Evolutionary conservation across 2,329 filamentous ascomycete species (phyloP), one percentile per base, ranked within the genome.

Genomic region (Beauveria scarabaeidicola): DNA sequence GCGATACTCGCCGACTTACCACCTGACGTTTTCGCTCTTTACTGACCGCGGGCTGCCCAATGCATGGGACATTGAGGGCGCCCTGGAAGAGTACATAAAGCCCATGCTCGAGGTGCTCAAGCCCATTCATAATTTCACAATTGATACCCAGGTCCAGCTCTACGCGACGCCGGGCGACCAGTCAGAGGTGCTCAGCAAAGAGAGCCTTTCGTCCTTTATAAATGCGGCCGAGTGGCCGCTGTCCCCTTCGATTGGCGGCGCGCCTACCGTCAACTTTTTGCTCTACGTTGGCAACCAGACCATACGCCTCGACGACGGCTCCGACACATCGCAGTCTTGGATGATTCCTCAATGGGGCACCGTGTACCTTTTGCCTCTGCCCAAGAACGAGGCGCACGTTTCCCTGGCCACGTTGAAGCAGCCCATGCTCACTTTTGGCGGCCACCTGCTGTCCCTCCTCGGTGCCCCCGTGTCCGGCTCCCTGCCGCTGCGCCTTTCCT

Each of bases 201-300:
- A 96, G 66, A 91, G 96, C 67, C 80, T 99, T 1, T 91, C 90
- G 41, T 92, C 90, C 1, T 99, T 99, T 69, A 91, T 99, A 73
- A 99, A 99, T 68, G 92, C 93, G 2, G 94, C 94, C 2, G 94
- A 99, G 75, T 99, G 94, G 94, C 94, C 94, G 0, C 75, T 99
- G 3, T 96, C 89, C 63, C 93, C 93, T 0, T 96, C 91, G 60
- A 97, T 99, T 65, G 94, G 92, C 46, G 86, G 85, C 19, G 93
- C 93, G 0, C 94, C 94, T 1, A 99, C 94, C 0, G 86, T 99
- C 69, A 97, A 99, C 74, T 97, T 99, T 70, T 86, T 97, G 60
- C 81, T 97, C 29, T 99, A 94, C 68, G 85, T 95, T 8, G 91
- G 92, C 6, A 85, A 90, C 61, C 83, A 88, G 61, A 91, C 86